These are phyloP conservation scores for Pseudognaphalium luteoalbum DNA, from an alignment of 129 eudicot genomes.

Conservation along the genomic window DNA sequence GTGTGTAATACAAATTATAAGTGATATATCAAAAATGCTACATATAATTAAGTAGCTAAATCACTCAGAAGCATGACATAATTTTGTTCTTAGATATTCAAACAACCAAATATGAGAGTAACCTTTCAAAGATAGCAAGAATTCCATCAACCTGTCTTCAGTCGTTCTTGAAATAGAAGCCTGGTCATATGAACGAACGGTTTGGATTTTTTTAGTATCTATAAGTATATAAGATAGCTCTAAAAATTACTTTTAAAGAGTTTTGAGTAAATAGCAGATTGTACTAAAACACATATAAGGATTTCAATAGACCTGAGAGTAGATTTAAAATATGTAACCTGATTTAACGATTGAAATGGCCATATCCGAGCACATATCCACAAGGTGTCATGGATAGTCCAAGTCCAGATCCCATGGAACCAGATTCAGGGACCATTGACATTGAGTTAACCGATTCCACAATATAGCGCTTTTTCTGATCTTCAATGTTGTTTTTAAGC, in stretches of 20 bases:
- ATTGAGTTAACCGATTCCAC: constrained; percentile 14
- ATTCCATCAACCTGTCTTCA: background rate
- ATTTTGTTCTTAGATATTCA: background rate
- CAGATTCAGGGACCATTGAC: constrained; percentile 12
- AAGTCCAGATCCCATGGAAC: constrained; percentile 22
- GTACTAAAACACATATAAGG: background rate
- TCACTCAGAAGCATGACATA: background rate
- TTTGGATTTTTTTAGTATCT: background rate
- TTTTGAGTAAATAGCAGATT: background rate
- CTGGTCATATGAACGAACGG: background rate
- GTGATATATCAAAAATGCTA: background rate
- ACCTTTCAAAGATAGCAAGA: background rate
- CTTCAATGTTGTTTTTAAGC: constrained; percentile 42
- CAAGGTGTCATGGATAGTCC: constrained; percentile 47
- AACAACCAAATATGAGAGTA: background rate
- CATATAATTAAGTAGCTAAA: background rate
- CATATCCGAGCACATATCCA: constrained; percentile 42
- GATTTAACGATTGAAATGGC: constrained; percentile 23
- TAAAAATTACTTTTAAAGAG: background rate
- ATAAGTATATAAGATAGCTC: background rate
- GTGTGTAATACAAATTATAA: background rate
- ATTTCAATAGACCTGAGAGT: no score
- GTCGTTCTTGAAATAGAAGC: background rate
- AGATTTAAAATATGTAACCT: constrained; percentile 7
- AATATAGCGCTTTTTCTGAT: constrained; percentile 28